Percentiles rank a stretch among this genome's conserved stretches.
phyloP scores from a whole-genome alignment of 2,329 filamentous ascomycete genomes.

The Eutypa lata region DNA sequence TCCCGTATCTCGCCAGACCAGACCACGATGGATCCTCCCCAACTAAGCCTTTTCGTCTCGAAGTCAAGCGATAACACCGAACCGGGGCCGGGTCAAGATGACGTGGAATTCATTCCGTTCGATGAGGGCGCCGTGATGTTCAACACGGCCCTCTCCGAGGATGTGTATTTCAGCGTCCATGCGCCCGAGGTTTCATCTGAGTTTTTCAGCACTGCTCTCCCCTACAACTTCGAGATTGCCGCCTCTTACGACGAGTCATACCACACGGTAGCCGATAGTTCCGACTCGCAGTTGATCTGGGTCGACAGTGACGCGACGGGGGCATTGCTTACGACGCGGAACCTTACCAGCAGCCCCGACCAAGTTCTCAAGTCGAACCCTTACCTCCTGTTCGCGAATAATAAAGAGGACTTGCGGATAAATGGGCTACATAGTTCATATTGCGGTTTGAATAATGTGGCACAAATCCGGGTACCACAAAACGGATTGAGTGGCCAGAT shows the following conservation, averaged over 20 bases:
- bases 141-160: slow-evolving; percentile 56
- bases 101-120: slow-evolving; percentile 50
- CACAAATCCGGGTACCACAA: slow-evolving; percentile 59
- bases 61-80: slow-evolving; percentile 58
- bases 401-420: slow-evolving; percentile 56
- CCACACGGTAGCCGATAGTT: slow-evolving; percentile 58
- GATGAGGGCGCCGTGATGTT: slow-evolving; percentile 68
- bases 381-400: slow-evolving; percentile 76
- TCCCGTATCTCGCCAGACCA: slow-evolving; percentile 45
- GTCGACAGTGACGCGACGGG: slow-evolving; percentile 82
- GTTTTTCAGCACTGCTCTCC: slow-evolving; percentile 51
- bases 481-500: slow-evolving; percentile 46
- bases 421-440: slow-evolving; percentile 74
- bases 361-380: slow-evolving; percentile 55
- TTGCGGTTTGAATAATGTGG: slow-evolving; percentile 70
- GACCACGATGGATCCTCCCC: slow-evolving; percentile 53
- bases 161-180: slow-evolving; percentile 73
- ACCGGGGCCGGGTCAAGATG: slow-evolving; percentile 59
- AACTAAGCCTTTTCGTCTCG: slow-evolving; percentile 77
- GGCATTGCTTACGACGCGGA: slow-evolving; percentile 74
- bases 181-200: slow-evolving; percentile 62
- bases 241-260: slow-evolving; percentile 78
- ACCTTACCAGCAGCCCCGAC: slow-evolving; percentile 58
- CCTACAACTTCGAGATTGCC: slow-evolving; percentile 78
- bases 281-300: slow-evolving; percentile 62